phyloP scores from a whole-genome alignment of 176 grass and related monocot species.

The Metroxylon sagu region DNA sequence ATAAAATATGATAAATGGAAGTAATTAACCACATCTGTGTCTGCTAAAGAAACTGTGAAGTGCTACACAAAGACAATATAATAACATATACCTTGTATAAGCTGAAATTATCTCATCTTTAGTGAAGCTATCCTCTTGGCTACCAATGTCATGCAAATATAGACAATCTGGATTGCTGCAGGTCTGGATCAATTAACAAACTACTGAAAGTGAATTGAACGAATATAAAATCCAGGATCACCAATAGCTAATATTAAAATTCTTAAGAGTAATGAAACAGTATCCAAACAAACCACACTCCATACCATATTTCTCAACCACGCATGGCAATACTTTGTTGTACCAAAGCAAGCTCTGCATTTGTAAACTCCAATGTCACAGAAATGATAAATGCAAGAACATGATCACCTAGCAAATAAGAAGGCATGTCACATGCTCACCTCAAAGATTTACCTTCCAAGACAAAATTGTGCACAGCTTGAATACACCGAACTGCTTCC shows the following conservation, averaged over 20 bases:
- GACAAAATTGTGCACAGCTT: constrained; percentile 96
- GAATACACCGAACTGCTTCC: constrained; percentile 90
- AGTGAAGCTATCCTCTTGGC: constrained; percentile 95
- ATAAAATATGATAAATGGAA: neutral
- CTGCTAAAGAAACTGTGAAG: no score
- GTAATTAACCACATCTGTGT: no score
- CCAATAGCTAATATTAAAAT: no score
- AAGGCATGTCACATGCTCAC: constrained; percentile 32
- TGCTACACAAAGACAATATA: constrained; percentile 6
- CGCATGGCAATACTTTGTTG: constrained; percentile 98
- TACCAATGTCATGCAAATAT: constrained; percentile 95
- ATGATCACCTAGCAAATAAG: constrained; percentile 12
- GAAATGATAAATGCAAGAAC: constrained; percentile 15
- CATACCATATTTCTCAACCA: constrained; percentile 95
- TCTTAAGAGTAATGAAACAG: neutral
- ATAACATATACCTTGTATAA: constrained; percentile 65
- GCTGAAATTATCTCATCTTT: constrained; percentile 99
- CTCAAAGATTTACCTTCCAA: constrained; percentile 91
- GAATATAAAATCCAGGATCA: no score
- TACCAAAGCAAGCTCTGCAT: constrained; percentile 94
- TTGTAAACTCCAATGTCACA: constrained; percentile 6
- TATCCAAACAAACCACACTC: constrained; percentile 11
- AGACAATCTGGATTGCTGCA: constrained; percentile 99
- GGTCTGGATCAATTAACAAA: constrained; percentile 43
- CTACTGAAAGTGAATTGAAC: neutral